Evolutionary conservation across 495 filamentous ascomycete species (phyloP).

Genomic region (Aspergillus sclerotiicarbonarius): DNA sequence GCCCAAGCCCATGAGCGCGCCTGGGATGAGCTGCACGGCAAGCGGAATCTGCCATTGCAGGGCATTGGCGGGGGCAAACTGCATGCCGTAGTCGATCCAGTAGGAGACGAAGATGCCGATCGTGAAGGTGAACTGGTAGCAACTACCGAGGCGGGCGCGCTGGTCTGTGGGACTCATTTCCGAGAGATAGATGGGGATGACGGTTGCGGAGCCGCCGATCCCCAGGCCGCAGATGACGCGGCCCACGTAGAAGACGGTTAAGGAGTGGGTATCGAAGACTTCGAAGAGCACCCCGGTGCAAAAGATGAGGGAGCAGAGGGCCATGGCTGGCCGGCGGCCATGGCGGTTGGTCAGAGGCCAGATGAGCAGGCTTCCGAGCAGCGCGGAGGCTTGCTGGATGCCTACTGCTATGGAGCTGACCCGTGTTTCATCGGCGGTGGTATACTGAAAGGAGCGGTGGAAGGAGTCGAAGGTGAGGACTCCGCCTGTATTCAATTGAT

Average conservation of each 20-base stretch:
- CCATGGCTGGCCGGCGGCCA: slow-evolving; percentile 45
- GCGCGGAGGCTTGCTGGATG: slow-evolving; percentile 46
- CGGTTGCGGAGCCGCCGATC: slow-evolving; percentile 54
- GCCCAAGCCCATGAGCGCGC: slow-evolving; percentile 48
- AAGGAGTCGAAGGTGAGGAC: slow-evolving; percentile 49
- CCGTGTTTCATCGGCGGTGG: slow-evolving; percentile 30
- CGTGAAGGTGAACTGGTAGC: slow-evolving; percentile 54
- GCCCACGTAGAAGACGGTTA: slow-evolving; percentile 43
- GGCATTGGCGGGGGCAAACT: slow-evolving; percentile 54
- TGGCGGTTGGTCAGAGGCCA: slow-evolving; percentile 48
- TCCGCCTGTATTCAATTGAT: slow-evolving; percentile 31
- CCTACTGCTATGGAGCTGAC: slow-evolving; percentile 47
- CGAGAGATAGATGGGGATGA: slow-evolving; percentile 56
- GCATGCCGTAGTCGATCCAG: slow-evolving; percentile 55
- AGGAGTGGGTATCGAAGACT: slow-evolving; percentile 40
- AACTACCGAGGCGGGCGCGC: slow-evolving; percentile 50
- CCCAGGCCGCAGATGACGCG: slow-evolving; percentile 57
- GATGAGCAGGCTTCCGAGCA: slow-evolving; percentile 48
- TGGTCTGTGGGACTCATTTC: slow-evolving; percentile 58
- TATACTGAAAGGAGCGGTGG: slow-evolving; percentile 40
- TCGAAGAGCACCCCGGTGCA: slow-evolving; percentile 47
- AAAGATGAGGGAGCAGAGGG: slow-evolving; percentile 45
- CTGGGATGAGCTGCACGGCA: slow-evolving; percentile 51
- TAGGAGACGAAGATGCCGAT: slow-evolving; percentile 52
- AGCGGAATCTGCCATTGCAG: slow-evolving; percentile 55